Evolutionary conservation across 2,329 filamentous ascomycete species (phyloP).

Genomic region (Sporothrix inflata): DNA sequence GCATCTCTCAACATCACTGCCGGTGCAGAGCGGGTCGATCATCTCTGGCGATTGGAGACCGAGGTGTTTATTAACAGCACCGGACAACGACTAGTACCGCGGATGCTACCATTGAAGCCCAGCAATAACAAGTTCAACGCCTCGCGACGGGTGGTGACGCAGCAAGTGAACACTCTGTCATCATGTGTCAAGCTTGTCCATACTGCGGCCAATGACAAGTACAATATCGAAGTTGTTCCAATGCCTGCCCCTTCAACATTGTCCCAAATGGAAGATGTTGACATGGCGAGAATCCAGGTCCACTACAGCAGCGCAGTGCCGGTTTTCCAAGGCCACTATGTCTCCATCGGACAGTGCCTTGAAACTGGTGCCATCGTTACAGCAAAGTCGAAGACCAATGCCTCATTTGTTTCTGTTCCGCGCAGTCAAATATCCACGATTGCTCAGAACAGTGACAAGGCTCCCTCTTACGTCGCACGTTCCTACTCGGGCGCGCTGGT

Average conservation of each 20-base stretch:
- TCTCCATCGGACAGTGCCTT: constrained; percentile 43
- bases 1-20: too few species aligned
- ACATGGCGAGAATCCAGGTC: constrained; percentile 36
- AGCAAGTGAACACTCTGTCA: constrained; percentile 42
- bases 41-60: constrained; percentile 42
- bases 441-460: background rate
- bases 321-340: constrained; percentile 38
- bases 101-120: constrained; percentile 45
- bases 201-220: background rate
- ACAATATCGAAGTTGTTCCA: background rate
- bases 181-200: constrained; percentile 39
- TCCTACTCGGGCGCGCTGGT: constrained; percentile 36
- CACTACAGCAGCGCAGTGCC: constrained; percentile 44
- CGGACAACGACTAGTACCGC: constrained; percentile 43
- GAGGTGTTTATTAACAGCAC: constrained; percentile 45
- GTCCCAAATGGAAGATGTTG: too few species aligned
- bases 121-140: constrained; percentile 47
- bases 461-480: background rate
- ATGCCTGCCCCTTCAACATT: background rate
- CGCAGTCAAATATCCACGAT: background rate
- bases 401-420: constrained; percentile 42
- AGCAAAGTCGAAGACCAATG: constrained; percentile 41
- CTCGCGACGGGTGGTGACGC: constrained; percentile 42
- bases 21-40: constrained; percentile 29
- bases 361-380: constrained; percentile 37